Evolutionary conservation across 73 alveolate species (phyloP).

Genomic region (Diophrys sp.): DNA sequence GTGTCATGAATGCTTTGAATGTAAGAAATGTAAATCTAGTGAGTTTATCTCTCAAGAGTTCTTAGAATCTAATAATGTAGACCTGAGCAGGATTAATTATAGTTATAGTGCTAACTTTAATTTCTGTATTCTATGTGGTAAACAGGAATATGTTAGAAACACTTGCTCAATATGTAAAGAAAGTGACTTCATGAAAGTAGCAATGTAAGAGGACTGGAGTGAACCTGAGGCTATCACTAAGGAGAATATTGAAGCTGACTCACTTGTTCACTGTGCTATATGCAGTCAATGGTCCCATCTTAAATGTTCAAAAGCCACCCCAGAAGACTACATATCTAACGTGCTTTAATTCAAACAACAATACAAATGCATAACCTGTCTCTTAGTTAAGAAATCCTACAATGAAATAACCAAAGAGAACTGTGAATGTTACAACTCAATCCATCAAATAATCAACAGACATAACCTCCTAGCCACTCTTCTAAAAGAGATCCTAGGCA

Average conservation of each 20-base stretch:
- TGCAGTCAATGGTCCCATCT: constrained; percentile 40
- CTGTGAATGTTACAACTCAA: constrained; percentile 53
- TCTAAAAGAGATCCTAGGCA: constrained; percentile 20
- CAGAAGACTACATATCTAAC: constrained; percentile 7
- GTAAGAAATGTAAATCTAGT: constrained; percentile 43
- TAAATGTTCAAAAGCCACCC: constrained; percentile 30
- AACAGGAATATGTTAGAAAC: constrained; percentile 18
- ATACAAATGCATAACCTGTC: constrained; percentile 47
- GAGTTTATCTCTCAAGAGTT: constrained; percentile 18
- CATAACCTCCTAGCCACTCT: constrained; percentile 35
- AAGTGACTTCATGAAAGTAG: neutral
- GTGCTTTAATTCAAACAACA: neutral
- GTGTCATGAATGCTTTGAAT: constrained; percentile 58
- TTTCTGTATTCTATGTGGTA: constrained; percentile 41
- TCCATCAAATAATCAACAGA: constrained; percentile 55
- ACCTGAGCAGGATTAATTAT: constrained; percentile 9
- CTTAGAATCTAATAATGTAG: neutral
- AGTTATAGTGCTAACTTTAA: constrained; percentile 21
- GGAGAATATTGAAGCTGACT: neutral
- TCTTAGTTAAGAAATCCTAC: constrained; percentile 27
- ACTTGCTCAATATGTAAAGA: constrained; percentile 42
- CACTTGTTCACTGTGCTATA: constrained; percentile 20
- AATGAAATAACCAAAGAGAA: constrained; percentile 44
- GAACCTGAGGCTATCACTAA: neutral
- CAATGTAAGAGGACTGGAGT: neutral